Evolutionary conservation across 2,329 filamentous ascomycete genomes (phyloP).

Genomic region (Paecilomyces niveus): DNA sequence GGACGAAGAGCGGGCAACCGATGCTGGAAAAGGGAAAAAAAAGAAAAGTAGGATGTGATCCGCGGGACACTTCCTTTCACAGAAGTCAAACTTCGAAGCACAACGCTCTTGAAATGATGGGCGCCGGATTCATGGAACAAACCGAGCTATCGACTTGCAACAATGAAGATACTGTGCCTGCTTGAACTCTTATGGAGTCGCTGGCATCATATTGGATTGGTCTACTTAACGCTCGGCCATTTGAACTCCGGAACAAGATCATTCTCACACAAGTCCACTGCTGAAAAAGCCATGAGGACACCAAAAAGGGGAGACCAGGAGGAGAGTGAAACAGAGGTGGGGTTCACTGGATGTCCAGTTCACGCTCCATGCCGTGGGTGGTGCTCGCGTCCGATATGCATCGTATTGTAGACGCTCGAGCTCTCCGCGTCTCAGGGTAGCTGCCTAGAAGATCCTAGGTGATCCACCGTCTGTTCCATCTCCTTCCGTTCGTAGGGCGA

Average conservation of each 20-base stretch:
- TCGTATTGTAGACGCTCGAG: conserved; percentile 27
- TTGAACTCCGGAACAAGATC: conserved; percentile 19
- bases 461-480: background rate
- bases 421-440: conserved; percentile 17
- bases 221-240: conserved; percentile 28
- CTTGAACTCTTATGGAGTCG: background rate
- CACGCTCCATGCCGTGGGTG: conserved; percentile 14
- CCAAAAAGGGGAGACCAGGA: background rate
- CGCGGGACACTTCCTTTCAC: background rate
- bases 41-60: background rate
- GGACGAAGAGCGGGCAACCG: background rate
- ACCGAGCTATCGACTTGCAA: conserved; percentile 33
- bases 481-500: background rate
- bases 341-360: background rate
- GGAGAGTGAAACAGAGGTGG: background rate
- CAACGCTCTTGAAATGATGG: conserved; percentile 7
- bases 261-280: conserved; percentile 7
- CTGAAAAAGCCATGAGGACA: background rate
- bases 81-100: conserved; percentile 1
- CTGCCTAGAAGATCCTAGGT: background rate
- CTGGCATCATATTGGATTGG: conserved; percentile 28
- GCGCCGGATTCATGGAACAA: conserved; percentile 22
- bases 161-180: conserved; percentile 29
- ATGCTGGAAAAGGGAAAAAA: background rate
- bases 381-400: conserved; percentile 28